A percentile compares a stretch with the other conserved stretches of the same genome.
Evolutionary conservation across 805 yeast species (phyloP).

Genomic region (Candida alai): DNA sequence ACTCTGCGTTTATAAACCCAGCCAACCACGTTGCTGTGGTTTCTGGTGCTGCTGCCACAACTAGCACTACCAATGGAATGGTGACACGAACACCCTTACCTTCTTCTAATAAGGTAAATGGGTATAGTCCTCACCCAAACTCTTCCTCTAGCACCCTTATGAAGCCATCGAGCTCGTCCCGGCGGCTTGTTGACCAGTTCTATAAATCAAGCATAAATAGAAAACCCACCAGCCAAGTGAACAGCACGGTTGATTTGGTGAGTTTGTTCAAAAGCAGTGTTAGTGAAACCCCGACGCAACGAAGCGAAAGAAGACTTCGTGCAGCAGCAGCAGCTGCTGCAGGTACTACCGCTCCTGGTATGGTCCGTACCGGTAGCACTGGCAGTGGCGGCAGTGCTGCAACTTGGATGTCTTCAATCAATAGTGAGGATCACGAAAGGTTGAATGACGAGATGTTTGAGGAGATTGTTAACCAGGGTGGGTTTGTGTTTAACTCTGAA

Average conservation of each 20-base stretch:
- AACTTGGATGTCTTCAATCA: no score
- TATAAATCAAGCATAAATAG: slow-evolving; percentile 17
- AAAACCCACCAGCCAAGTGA: background rate
- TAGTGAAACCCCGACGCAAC: background rate
- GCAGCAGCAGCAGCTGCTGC: no score
- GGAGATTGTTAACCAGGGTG: slow-evolving; percentile 17
- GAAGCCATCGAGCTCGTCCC: slow-evolving; percentile 9
- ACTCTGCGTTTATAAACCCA: no score
- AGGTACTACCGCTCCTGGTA: no score
- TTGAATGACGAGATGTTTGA: slow-evolving; percentile 11
- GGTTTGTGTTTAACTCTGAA: slow-evolving; percentile 15
- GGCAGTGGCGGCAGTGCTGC: no score
- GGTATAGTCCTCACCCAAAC: no score
- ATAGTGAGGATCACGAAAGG: background rate
- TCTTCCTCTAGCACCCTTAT: no score
- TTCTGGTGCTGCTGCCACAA: no score
- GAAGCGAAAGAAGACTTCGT: background rate
- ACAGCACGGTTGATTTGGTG: background rate
- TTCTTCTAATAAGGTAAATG: no score
- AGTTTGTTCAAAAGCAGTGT: background rate
- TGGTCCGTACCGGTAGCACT: no score
- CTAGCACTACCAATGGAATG: background rate
- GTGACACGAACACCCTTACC: background rate
- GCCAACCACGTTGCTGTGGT: no score
- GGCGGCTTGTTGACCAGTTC: slow-evolving; percentile 39